Evolutionary conservation across 495 filamentous ascomycete genomes (phyloP).

Genomic region (Penicillium samsonianum): DNA sequence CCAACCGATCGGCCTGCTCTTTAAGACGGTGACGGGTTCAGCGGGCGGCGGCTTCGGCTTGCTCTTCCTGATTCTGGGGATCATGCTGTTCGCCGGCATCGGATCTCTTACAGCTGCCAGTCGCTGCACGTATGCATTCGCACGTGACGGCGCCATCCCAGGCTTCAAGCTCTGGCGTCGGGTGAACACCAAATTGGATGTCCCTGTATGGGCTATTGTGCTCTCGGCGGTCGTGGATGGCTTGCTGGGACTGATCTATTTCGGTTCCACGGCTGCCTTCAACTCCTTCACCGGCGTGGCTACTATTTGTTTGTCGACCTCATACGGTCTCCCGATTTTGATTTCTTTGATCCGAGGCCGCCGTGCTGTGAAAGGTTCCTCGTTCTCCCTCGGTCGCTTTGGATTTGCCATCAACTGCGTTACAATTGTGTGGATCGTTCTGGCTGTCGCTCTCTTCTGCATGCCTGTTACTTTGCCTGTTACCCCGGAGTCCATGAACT

Average conservation of each 20-base stretch:
- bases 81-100: slow-evolving; percentile 71
- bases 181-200: slow-evolving; percentile 56
- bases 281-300: slow-evolving; percentile 68
- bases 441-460: slow-evolving; percentile 56
- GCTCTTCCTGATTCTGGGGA: slow-evolving; percentile 70
- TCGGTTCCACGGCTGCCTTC: slow-evolving; percentile 62
- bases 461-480: slow-evolving; percentile 58
- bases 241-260: slow-evolving; percentile 63
- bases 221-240: slow-evolving; percentile 56
- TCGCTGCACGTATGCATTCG: slow-evolving; percentile 78
- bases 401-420: slow-evolving; percentile 54
- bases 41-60: slow-evolving; percentile 67
- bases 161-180: slow-evolving; percentile 63
- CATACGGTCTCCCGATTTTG: slow-evolving; percentile 64
- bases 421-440: slow-evolving; percentile 51
- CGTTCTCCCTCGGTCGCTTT: slow-evolving; percentile 53
- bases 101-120: slow-evolving; percentile 72
- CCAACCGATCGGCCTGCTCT: slow-evolving; percentile 41
- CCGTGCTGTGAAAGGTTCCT: slow-evolving; percentile 45
- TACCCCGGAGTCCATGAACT: slow-evolving; percentile 53
- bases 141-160: slow-evolving; percentile 65
- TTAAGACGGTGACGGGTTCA: slow-evolving; percentile 39
- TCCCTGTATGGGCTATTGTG: slow-evolving; percentile 59
- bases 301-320: slow-evolving; percentile 62
- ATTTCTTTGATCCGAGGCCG: slow-evolving; percentile 56